These are phyloP conservation scores for Cercospora sp. DNA, from an alignment of 2,329 filamentous ascomycete species.

Conservation along the genomic window DNA sequence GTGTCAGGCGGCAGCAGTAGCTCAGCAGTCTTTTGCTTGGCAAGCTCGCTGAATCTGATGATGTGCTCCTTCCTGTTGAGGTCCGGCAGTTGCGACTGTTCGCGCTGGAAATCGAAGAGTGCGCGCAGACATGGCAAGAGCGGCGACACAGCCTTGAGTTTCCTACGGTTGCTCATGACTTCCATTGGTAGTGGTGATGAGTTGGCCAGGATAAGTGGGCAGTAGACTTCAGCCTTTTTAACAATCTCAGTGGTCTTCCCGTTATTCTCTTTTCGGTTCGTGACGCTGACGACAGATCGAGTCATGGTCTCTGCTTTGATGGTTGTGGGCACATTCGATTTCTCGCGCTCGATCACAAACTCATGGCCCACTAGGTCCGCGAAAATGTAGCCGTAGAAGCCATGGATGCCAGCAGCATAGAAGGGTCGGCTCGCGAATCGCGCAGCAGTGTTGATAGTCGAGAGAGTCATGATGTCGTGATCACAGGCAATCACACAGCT, in stretches of 20 bases:
- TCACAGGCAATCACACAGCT: constrained; percentile 90
- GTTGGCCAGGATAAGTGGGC: constrained; percentile 82
- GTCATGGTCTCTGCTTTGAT: constrained; percentile 72
- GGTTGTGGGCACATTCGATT: constrained; percentile 67
- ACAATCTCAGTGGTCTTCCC: constrained; percentile 78
- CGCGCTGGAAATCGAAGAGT: constrained; percentile 77
- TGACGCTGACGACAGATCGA: constrained; percentile 70
- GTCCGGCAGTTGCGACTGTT: constrained; percentile 45
- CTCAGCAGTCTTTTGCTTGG: constrained; percentile 74
- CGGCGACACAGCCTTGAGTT: constrained; percentile 74
- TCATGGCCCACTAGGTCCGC: constrained; percentile 88
- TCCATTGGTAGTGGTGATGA: constrained; percentile 69
- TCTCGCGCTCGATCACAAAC: constrained; percentile 82
- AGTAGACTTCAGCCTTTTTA: constrained; percentile 88
- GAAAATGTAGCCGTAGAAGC: constrained; percentile 93
- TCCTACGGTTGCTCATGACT: constrained; percentile 66
- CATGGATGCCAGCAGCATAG: constrained; percentile 84
- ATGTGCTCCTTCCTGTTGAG: constrained; percentile 62
- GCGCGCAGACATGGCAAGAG: constrained; percentile 83
- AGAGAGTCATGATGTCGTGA: constrained; percentile 71
- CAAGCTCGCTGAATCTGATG: constrained; percentile 72
- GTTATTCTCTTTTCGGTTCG: constrained; percentile 64
- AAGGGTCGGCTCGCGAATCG: constrained; percentile 77
- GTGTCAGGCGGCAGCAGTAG: constrained; percentile 50
- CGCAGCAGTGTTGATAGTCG: constrained; percentile 81